Evolutionary conservation across 805 yeast genomes (phyloP).

Genomic region (Monosporozyma aerobia): DNA sequence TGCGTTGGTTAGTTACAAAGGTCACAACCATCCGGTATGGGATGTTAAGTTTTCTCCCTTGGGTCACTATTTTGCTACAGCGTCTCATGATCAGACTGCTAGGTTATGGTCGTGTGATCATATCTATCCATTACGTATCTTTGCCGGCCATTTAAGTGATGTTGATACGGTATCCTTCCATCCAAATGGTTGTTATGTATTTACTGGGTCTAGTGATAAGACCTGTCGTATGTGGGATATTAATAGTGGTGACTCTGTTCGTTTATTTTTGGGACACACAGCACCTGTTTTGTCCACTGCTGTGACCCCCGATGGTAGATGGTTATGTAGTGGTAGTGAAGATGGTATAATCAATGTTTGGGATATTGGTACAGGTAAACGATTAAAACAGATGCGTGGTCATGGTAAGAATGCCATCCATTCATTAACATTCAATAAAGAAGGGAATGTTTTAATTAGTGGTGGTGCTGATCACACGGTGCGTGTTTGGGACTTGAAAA

Average conservation of each 20-base stretch:
- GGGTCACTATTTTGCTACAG: constrained; percentile 98
- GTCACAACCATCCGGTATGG: constrained; percentile 96
- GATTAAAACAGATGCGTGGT: constrained; percentile 86
- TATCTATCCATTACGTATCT: constrained; percentile 87
- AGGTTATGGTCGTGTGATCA: constrained; percentile 97
- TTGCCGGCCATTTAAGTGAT: constrained; percentile 95
- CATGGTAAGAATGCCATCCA: constrained; percentile 84
- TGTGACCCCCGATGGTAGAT: constrained; percentile 93
- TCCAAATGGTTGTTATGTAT: constrained; percentile 88
- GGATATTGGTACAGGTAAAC: constrained; percentile 89
- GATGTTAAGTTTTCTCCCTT: constrained; percentile 89
- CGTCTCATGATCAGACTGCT: constrained; percentile 96
- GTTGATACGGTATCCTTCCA: constrained; percentile 93
- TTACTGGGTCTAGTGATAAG: constrained; percentile 93
- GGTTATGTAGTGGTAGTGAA: constrained; percentile 93
- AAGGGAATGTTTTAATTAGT: constrained; percentile 82
- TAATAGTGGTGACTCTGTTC: constrained; percentile 74
- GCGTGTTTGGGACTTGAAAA: constrained; percentile 91
- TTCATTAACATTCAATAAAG: constrained; percentile 74
- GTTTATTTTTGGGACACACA: constrained; percentile 87
- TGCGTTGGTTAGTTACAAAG: constrained; percentile 86
- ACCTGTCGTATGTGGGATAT: constrained; percentile 99
- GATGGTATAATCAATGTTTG: constrained; percentile 82
- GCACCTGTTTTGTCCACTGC: constrained; percentile 81
- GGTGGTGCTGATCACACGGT: constrained; percentile 90